Evolutionary conservation across 345 rosid genomes (phyloP).

Genomic region (Populus tremula): DNA sequence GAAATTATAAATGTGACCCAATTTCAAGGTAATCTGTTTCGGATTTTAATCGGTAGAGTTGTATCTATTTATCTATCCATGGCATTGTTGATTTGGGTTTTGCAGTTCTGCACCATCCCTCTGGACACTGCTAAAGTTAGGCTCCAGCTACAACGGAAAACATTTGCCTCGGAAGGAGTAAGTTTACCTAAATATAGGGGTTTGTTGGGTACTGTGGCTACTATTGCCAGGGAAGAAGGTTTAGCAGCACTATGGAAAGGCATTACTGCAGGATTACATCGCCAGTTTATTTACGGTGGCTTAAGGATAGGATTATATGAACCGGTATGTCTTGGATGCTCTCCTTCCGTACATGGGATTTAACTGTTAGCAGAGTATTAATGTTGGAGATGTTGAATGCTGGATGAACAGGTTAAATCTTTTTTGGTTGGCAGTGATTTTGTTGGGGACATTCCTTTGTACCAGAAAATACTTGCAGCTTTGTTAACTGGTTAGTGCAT

Average conservation of each 20-base stretch:
- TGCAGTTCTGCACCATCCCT: constrained; percentile 91
- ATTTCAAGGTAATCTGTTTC: no score
- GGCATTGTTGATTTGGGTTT: constrained; percentile 8
- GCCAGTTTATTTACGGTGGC: constrained; percentile 92
- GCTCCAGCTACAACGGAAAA: constrained; percentile 93
- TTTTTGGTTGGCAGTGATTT: constrained; percentile 76
- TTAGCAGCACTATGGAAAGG: constrained; percentile 91
- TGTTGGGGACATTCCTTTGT: constrained; percentile 74
- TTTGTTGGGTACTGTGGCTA: constrained; percentile 83
- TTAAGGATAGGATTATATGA: constrained; percentile 95
- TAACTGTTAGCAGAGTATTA: neutral
- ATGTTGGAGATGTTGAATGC: constrained; percentile 13
- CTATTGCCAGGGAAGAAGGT: constrained; percentile 96
- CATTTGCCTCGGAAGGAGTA: constrained; percentile 52
- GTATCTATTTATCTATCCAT: neutral
- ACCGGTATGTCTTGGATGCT: constrained; percentile 60
- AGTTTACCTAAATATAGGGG: constrained; percentile 78
- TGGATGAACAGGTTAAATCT: constrained; percentile 70
- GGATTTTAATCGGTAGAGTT: no score
- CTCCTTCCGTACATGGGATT: constrained; percentile 5
- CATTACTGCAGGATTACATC: constrained; percentile 88
- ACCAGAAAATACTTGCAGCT: constrained; percentile 86
- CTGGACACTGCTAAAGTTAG: constrained; percentile 98
- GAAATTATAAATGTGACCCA: no score
- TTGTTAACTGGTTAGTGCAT: constrained; percentile 65